Percentiles rank a stretch among this genome's conserved stretches.
These are phyloP conservation scores for Dispira simplex DNA, from an alignment of 192 early-diverging fungal genomes.

Conservation along the genomic window DNA sequence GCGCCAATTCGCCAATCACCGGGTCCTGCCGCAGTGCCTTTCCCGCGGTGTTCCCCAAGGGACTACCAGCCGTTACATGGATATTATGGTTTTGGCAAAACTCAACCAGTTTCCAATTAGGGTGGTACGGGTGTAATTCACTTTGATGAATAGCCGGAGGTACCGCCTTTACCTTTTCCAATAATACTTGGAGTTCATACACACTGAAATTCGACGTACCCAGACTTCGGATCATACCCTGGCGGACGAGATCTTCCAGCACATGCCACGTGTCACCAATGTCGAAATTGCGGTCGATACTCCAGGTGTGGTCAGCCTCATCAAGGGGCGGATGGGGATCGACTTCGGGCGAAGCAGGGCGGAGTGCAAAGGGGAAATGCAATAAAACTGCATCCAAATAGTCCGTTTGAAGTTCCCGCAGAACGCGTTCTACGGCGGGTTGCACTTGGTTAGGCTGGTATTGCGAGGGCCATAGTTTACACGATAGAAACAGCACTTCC, in stretches of 20 bases:
- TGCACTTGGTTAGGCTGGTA: slow-evolving; percentile 46
- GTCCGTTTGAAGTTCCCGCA: slow-evolving; percentile 46
- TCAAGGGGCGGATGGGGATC: slow-evolving; percentile 13
- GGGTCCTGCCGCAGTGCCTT: slow-evolving; percentile 22
- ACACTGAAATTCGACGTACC: slow-evolving; percentile 76
- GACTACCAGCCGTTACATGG: slow-evolving; percentile 68
- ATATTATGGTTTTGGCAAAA: slow-evolving; percentile 58
- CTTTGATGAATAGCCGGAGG: slow-evolving; percentile 75
- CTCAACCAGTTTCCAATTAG: slow-evolving; percentile 49
- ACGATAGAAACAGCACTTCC: slow-evolving; percentile 64
- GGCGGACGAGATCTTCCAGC: slow-evolving; percentile 61
- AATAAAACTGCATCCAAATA: slow-evolving; percentile 75
- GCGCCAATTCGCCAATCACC: slow-evolving; percentile 45
- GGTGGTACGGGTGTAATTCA: slow-evolving; percentile 58
- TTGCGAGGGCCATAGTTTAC: slow-evolving; percentile 53
- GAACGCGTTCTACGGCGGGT: slow-evolving; percentile 39
- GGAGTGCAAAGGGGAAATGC: slow-evolving; percentile 67
- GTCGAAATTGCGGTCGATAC: slow-evolving; percentile 36
- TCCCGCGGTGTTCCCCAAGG: slow-evolving; percentile 36
- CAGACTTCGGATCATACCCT: slow-evolving; percentile 56
- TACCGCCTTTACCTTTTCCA: slow-evolving; percentile 37
- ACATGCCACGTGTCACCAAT: slow-evolving; percentile 49
- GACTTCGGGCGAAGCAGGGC: slow-evolving; percentile 9
- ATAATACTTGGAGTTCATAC: slow-evolving; percentile 42
- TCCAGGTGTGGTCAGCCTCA: slow-evolving; percentile 18